These are phyloP conservation scores for Setomelanomma holmii DNA, from an alignment of 2,329 filamentous ascomycete species.

Conservation along the genomic window DNA sequence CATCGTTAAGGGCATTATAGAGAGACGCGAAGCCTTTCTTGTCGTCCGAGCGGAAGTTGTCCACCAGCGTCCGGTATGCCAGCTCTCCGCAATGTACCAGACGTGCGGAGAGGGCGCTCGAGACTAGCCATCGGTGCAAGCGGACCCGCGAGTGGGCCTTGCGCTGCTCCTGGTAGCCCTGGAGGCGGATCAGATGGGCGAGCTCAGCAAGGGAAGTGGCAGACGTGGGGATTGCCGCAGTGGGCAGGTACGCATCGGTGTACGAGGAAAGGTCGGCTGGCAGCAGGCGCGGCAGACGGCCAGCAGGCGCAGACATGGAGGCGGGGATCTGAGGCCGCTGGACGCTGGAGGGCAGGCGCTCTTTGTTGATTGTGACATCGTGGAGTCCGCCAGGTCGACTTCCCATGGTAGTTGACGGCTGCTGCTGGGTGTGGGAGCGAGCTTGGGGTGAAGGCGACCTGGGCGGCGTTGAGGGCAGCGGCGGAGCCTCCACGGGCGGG, in stretches of 20 bases:
- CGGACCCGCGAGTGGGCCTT: constrained; percentile 75
- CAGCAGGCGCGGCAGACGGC: constrained; percentile 62
- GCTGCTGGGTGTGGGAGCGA: constrained; percentile 27
- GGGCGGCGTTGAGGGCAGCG: constrained; percentile 63
- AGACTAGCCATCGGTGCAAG: constrained; percentile 76
- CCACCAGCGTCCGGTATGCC: constrained; percentile 76
- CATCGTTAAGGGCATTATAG: constrained; percentile 80
- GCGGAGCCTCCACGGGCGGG: constrained; percentile 58
- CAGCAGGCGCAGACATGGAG: constrained; percentile 55
- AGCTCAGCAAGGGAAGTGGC: constrained; percentile 78
- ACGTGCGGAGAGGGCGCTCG: constrained; percentile 76
- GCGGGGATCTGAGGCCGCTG: constrained; percentile 47
- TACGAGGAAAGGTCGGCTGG: constrained; percentile 72
- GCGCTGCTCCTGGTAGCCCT: constrained; percentile 83
- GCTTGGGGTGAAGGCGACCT: constrained; percentile 50
- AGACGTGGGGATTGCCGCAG: constrained; percentile 63
- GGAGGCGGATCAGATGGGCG: constrained; percentile 77
- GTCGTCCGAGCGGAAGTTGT: constrained; percentile 79
- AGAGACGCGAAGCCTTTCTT: constrained; percentile 77
- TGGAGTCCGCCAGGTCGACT: constrained; percentile 44
- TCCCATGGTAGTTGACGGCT: constrained; percentile 41
- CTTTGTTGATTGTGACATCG: constrained; percentile 30
- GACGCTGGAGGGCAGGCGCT: constrained; percentile 17
- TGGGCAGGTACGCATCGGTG: constrained; percentile 65
- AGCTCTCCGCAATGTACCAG: constrained; percentile 77